Evolutionary conservation across 139 green algal species (phyloP).

Genomic region (Volvox reticuliferus): DNA sequence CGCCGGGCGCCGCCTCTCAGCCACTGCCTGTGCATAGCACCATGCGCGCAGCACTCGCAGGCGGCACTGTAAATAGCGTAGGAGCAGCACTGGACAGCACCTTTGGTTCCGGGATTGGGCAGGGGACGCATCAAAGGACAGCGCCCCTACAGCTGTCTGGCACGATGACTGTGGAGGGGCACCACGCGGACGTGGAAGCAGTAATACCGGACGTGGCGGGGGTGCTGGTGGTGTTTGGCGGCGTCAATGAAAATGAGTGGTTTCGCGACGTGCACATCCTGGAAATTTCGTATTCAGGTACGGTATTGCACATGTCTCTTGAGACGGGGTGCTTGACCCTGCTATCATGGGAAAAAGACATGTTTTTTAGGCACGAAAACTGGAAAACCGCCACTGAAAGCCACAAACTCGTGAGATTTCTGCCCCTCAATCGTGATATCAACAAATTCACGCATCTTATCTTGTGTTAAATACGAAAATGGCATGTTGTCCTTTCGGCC

Average conservation of each 20-base stretch:
- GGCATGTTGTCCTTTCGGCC: too few relatives aligned
- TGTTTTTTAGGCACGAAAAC: not conserved
- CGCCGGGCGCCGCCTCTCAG: not conserved
- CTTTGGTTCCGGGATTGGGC: too few relatives aligned
- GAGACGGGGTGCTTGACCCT: too few relatives aligned
- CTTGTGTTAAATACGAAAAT: too few relatives aligned
- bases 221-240: conserved; percentile 58
- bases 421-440: too few relatives aligned
- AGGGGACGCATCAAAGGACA: not conserved
- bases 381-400: too few relatives aligned
- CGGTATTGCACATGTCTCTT: not conserved
- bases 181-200: conserved; percentile 16
- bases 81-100: too few relatives aligned
- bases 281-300: conserved; percentile 40
- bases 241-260: conserved; percentile 53
- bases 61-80: too few relatives aligned
- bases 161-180: not conserved
- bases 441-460: too few relatives aligned
- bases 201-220: conserved; percentile 38
- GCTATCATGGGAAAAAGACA: not conserved
- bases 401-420: too few relatives aligned
- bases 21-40: conserved; percentile 18
- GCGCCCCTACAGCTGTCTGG: not conserved
- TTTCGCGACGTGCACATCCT: conserved; percentile 55
- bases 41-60: not conserved